phyloP scores from a whole-genome alignment of 1,284 basidiomycete species.

The Boletus semigastroideus region DNA sequence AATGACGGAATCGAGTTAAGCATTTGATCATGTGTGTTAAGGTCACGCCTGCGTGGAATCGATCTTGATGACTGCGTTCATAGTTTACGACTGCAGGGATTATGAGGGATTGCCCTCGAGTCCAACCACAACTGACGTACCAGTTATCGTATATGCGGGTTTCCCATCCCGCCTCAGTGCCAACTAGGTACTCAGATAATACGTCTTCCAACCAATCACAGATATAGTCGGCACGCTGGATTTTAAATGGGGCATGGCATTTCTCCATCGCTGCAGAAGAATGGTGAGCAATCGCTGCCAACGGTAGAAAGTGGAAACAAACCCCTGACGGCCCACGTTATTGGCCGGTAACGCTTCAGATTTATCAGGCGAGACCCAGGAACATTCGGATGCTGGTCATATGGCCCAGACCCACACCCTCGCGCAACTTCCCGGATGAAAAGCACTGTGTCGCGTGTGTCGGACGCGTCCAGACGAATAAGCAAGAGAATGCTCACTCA shows the following conservation, averaged over 20 bases:
- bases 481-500: slow-evolving; percentile 20
- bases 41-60: slow-evolving; percentile 3
- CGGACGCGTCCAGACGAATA: not conserved
- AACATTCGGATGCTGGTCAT: slow-evolving; percentile 26
- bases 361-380: slow-evolving; percentile 33
- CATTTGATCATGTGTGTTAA: not conserved
- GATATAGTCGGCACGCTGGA: slow-evolving; percentile 33
- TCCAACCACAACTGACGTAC: slow-evolving; percentile 13
- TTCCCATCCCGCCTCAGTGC: slow-evolving; percentile 35
- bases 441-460: slow-evolving; percentile 25
- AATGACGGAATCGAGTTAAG: not conserved
- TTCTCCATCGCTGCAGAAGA: slow-evolving; percentile 30
- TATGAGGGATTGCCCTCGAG: not conserved
- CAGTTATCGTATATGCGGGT: slow-evolving; percentile 27
- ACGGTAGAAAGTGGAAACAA: slow-evolving; percentile 5
- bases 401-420: slow-evolving; percentile 32
- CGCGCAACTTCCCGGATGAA: slow-evolving; percentile 35
- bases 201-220: slow-evolving; percentile 34
- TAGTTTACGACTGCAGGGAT: slow-evolving; percentile 9
- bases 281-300: slow-evolving; percentile 1
- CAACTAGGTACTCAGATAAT: slow-evolving; percentile 27
- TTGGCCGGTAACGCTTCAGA: slow-evolving; percentile 35
- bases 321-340: slow-evolving; percentile 37
- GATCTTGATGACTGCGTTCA: not conserved
- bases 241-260: slow-evolving; percentile 34